A percentile compares a stretch with the other conserved stretches of the same genome.
Conservation (phyloP, 2,329 filamentous ascomycete genomes). For the Aspergillus ochraceoroseus region DNA sequence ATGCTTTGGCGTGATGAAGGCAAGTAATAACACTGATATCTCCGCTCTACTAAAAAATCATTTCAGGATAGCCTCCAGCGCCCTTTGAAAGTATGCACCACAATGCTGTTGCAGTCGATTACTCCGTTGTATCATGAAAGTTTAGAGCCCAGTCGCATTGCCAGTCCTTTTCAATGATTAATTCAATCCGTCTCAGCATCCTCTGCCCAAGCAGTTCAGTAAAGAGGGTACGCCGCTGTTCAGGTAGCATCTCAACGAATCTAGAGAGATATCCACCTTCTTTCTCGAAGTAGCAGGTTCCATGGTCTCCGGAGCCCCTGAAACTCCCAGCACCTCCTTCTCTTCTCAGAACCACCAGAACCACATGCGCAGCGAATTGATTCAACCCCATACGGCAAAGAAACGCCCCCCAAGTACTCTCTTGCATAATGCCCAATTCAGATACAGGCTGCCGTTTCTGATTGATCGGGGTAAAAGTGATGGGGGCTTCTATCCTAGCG, state of each 20-base stretch:
- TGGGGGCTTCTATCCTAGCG: background rate
- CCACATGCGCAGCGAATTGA: conserved; percentile 63
- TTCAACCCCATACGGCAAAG: conserved; percentile 64
- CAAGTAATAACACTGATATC: conserved; percentile 32
- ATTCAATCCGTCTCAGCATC: conserved; percentile 51
- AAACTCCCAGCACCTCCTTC: conserved; percentile 11
- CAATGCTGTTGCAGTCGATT: too few relatives aligned
- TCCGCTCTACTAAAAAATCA: conserved; percentile 25
- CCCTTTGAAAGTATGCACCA: too few relatives aligned
- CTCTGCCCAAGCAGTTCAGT: conserved; percentile 52
- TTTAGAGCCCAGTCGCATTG: conserved; percentile 28
- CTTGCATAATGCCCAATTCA: conserved; percentile 44
- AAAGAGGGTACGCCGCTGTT: conserved; percentile 51
- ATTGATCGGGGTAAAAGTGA: conserved; percentile 13
- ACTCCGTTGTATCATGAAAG: conserved; percentile 13
- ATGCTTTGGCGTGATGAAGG: conserved; percentile 21
- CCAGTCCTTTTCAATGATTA: conserved; percentile 51
- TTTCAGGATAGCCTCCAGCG: background rate
- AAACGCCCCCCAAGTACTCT: conserved; percentile 64
- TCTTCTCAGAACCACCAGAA: conserved; percentile 43
- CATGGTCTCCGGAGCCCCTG: background rate
- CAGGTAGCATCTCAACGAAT: conserved; percentile 56
- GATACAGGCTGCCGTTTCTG: conserved; percentile 9
- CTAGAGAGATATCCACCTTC: conserved; percentile 13
- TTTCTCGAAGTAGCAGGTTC: too few relatives aligned